These are phyloP conservation scores for Vinca minor DNA, from an alignment of 257 asterid species.

Conservation along the genomic window DNA sequence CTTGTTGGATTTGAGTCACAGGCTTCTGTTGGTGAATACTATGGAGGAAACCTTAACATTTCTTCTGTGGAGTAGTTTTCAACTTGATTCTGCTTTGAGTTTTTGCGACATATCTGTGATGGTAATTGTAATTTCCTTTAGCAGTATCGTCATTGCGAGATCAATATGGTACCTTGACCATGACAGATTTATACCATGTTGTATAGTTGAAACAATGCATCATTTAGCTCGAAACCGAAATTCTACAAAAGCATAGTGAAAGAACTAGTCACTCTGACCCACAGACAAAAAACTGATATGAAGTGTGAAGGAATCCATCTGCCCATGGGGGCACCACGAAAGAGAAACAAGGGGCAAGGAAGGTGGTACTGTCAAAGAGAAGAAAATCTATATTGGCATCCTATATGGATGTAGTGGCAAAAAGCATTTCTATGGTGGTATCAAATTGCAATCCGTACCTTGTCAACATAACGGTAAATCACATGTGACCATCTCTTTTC, in stretches of 20 bases:
- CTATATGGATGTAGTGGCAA: neutral
- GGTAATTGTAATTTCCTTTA: neutral
- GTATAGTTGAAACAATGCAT: neutral
- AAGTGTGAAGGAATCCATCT: too few species aligned
- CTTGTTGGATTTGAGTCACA: constrained; percentile 23
- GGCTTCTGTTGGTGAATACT: constrained; percentile 62
- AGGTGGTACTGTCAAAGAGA: neutral
- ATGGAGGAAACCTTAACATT: constrained; percentile 67
- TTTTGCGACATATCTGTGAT: neutral
- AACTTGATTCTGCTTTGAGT: neutral
- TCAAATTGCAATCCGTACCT: neutral
- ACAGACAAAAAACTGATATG: too few species aligned
- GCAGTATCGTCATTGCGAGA: neutral
- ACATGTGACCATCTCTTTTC: neutral
- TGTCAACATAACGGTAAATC: neutral
- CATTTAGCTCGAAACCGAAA: neutral
- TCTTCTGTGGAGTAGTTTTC: constrained; percentile 23
- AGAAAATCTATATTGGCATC: neutral
- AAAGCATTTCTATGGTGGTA: neutral
- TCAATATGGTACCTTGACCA: neutral
- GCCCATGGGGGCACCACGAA: neutral
- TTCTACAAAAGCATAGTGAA: neutral
- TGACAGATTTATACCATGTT: neutral
- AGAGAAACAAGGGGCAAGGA: neutral
- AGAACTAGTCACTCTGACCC: neutral